phyloP scores from a whole-genome alignment of 805 yeast species.

The Zygosaccharomyces gambellarensis region DNA sequence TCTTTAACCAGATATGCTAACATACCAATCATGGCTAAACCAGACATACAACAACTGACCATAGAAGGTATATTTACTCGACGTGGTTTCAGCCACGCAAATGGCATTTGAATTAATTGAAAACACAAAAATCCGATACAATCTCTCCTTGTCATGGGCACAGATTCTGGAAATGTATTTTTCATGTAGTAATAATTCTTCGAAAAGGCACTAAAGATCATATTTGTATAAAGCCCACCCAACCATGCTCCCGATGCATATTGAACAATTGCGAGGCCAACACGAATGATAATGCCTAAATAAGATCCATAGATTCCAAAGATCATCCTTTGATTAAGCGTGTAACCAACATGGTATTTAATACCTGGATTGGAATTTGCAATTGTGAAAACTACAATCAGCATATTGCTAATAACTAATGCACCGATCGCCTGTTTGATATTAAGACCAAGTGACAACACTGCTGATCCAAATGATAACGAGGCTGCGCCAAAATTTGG shows the following conservation, averaged over 20 bases:
- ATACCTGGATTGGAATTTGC: constrained; percentile 30
- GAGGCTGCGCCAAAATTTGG: constrained; percentile 37
- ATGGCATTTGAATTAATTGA: constrained; percentile 33
- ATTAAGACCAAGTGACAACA: constrained; percentile 27
- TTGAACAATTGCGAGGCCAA: constrained; percentile 38
- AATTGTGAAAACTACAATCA: constrained; percentile 23
- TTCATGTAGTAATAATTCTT: constrained; percentile 25
- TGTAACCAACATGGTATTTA: constrained; percentile 37
- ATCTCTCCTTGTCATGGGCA: constrained; percentile 37
- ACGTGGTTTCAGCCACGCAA: constrained; percentile 33
- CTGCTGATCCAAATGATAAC: constrained; percentile 35
- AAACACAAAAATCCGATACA: constrained; percentile 41
- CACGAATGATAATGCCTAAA: constrained; percentile 36
- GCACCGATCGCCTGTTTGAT: constrained; percentile 33
- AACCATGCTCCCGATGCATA: constrained; percentile 39
- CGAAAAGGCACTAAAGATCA: constrained; percentile 31
- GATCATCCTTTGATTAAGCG: constrained; percentile 36
- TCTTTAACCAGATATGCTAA: constrained; percentile 31
- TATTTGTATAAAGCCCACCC: constrained; percentile 37
- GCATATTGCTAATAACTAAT: constrained; percentile 20
- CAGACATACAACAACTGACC: constrained; percentile 26
- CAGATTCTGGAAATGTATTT: constrained; percentile 29
- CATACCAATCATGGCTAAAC: constrained; percentile 33
- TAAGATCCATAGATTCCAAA: constrained; percentile 37
- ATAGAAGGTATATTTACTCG: constrained; percentile 28